A percentile compares a stretch with the other conserved stretches of the same genome.
These are phyloP conservation scores for Arctium lappa DNA, from an alignment of 129 eudicot species.

Conservation along the genomic window DNA sequence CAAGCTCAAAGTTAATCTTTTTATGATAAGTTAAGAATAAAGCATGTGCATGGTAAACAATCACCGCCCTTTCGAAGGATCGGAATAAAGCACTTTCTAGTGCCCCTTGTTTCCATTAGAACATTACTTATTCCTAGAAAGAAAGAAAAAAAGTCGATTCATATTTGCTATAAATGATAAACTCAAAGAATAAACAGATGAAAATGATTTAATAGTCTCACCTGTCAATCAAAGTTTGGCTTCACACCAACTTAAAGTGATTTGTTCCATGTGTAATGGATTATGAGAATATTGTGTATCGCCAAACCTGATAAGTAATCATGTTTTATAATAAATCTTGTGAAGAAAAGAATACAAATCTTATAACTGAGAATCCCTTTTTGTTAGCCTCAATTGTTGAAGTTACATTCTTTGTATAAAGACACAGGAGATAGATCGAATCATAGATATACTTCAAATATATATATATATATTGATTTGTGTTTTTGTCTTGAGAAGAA, in stretches of 20 bases:
- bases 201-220: neutral
- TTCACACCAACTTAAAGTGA: neutral
- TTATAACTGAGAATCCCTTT: neutral
- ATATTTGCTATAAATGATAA: neutral
- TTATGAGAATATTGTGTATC: neutral
- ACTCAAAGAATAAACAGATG: slow-evolving; percentile 8
- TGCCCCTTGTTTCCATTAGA: neutral
- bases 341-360: neutral
- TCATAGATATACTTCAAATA: neutral
- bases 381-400: neutral
- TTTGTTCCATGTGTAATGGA: neutral
- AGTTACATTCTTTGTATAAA: neutral
- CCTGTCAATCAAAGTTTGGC: slow-evolving; percentile 8
- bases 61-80: neutral
- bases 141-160: neutral
- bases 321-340: neutral
- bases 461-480: neutral
- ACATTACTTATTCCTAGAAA: neutral
- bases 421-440: neutral
- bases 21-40: neutral
- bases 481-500: neutral
- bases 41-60: neutral
- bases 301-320: neutral
- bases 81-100: slow-evolving; percentile 1
- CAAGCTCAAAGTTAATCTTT: neutral